Evolutionary conservation across 768 basidiomycete genomes (phyloP), one percentile per base, ranked within the genome.

Genomic region (Omphalotus guepiniiformis): DNA sequence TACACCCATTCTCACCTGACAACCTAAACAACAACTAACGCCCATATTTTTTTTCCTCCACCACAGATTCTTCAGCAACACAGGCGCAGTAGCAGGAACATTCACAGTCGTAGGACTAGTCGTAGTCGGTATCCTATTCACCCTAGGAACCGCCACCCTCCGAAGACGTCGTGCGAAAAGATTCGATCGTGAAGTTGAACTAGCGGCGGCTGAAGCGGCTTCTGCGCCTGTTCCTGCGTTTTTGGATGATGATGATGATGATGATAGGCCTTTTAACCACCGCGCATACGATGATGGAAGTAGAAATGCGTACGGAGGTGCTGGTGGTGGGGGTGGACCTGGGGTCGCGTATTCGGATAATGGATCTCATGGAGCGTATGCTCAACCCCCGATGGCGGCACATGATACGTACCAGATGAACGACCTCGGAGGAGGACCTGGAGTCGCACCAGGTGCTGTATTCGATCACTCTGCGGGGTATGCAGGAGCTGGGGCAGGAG

Each of bases 161-260:
- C 82, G 85, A 7, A 78, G 86, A 0, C 80, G 82, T 6, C 79
- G 83, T 1, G 80, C 79, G 3, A 62, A 71, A 50, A 71, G 75
- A 35, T 83, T 87, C 55, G 88, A 90, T 59, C 71, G 73, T n/a
- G 88, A 89, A 43, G 79, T 88, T 32, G 81, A 78, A 12, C 81
- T 80, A 40, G 87, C 85, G 0, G 85, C 86, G 0, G 76, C 74
- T 3, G 82, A 79, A 48, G 78, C 76, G 0, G 78, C 76, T 0
- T 64, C 74, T 1, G 71, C 78, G 0, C 70, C 69, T 16, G 69
- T 75, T 0, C 79, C 79, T 11, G 73, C 74, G 50, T 80, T 77
- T 59, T 71, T 83, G 26, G 80, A 81, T 47, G 79, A 81, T 47
- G 71, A 74, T 27, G 53, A 56, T 34, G 70, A 67, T 18, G 71